Conservation (phyloP, 2,329 filamentous ascomycete species). For the Xylariales sp. region DNA sequence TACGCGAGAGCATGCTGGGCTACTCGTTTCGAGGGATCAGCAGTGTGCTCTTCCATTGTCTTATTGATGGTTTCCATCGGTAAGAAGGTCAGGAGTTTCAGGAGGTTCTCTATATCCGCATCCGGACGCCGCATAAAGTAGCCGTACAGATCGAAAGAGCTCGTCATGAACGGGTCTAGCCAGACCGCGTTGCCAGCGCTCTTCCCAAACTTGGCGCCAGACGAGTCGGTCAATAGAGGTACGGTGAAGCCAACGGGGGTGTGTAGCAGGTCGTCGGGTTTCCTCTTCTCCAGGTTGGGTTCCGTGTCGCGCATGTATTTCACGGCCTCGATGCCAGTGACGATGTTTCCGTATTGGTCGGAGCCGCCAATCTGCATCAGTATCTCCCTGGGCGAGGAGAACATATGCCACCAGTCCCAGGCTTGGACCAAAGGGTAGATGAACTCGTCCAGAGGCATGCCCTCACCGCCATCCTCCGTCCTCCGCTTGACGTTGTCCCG, state of each 20-base stretch:
- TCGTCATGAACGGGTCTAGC: slow-evolving; percentile 79
- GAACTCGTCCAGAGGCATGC: slow-evolving; percentile 93
- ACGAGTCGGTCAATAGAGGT: slow-evolving; percentile 78
- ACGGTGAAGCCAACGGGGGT: slow-evolving; percentile 83
- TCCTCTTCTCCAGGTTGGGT: slow-evolving; percentile 35
- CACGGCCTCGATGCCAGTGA: slow-evolving; percentile 81
- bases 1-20: slow-evolving; percentile 81
- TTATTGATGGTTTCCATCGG: slow-evolving; percentile 62
- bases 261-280: slow-evolving; percentile 39
- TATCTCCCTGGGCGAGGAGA: slow-evolving; percentile 55
- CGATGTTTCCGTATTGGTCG: slow-evolving; percentile 95
- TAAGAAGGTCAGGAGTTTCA: slow-evolving; percentile 89
- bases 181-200: slow-evolving; percentile 90
- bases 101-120: slow-evolving; percentile 70
- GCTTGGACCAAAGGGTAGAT: slow-evolving; percentile 88
- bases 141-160: slow-evolving; percentile 79
- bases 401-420: slow-evolving; percentile 95
- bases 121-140: slow-evolving; percentile 85
- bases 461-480: slow-evolving; percentile 77
- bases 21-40: slow-evolving; percentile 64
- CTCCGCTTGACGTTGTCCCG: slow-evolving; percentile 85
- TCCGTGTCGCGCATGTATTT: slow-evolving; percentile 64
- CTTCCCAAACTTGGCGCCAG: slow-evolving; percentile 91
- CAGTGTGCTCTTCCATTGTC: slow-evolving; percentile 63
- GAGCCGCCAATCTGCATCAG: slow-evolving; percentile 91